A percentile compares a stretch with the other conserved stretches of the same genome.
Evolutionary conservation across 805 yeast genomes (phyloP).

Genomic region (Candida boleticola): DNA sequence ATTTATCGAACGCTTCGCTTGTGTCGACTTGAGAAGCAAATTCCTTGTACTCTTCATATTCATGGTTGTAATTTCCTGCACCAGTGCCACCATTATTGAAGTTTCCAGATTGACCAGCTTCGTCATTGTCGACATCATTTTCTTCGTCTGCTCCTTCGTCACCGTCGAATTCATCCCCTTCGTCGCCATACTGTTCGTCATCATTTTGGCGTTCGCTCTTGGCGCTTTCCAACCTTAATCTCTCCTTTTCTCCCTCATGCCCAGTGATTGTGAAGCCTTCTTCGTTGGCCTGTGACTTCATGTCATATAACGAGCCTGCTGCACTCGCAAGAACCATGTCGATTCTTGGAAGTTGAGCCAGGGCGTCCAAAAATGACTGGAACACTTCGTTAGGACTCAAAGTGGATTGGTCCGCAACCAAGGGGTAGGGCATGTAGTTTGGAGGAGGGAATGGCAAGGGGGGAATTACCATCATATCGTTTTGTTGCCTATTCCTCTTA

Average conservation of each 20-base stretch:
- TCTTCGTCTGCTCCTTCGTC: slow-evolving; percentile 10
- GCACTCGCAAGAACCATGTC: slow-evolving; percentile 49
- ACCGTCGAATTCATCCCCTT: slow-evolving; percentile 5
- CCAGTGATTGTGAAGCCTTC: slow-evolving; percentile 29
- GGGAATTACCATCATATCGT: slow-evolving; percentile 18
- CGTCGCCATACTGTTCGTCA: slow-evolving; percentile 5
- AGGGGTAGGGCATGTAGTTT: slow-evolving; percentile 45
- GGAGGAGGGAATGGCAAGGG: slow-evolving; percentile 47
- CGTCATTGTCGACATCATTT: slow-evolving; percentile 9
- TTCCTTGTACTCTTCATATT: slow-evolving; percentile 23
- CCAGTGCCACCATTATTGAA: slow-evolving; percentile 9
- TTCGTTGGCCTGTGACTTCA: slow-evolving; percentile 29
- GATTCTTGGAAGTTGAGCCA: slow-evolving; percentile 33
- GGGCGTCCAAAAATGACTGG: slow-evolving; percentile 33
- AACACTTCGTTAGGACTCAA: slow-evolving; percentile 38
- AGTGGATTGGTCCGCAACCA: slow-evolving; percentile 33
- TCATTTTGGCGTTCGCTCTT: slow-evolving; percentile 7
- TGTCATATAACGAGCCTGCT: slow-evolving; percentile 41
- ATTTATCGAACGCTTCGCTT: slow-evolving; percentile 17
- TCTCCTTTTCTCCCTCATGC: slow-evolving; percentile 12
- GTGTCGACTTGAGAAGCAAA: slow-evolving; percentile 23
- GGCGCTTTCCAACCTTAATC: slow-evolving; percentile 5
- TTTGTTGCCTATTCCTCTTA: neutral
- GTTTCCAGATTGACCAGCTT: slow-evolving; percentile 8
- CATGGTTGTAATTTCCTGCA: slow-evolving; percentile 7